These are phyloP conservation scores for Babesia bigemina DNA, from an alignment of 169 alveolate species.

Conservation along the genomic window DNA sequence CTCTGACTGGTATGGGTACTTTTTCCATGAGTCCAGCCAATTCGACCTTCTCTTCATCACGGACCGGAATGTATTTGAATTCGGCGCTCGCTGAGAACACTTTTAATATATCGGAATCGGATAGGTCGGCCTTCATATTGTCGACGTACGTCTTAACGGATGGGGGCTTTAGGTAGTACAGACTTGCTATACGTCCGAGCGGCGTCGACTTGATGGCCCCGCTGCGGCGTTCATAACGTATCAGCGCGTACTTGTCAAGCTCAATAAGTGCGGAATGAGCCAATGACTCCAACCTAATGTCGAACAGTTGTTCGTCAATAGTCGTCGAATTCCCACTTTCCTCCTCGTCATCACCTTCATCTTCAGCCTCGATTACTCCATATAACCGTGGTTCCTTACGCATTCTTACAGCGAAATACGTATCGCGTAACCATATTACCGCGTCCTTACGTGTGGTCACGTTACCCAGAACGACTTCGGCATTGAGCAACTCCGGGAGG, in stretches of 20 bases:
- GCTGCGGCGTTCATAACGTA: conserved; percentile 91
- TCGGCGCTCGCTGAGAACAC: conserved; percentile 95
- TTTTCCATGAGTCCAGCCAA: conserved; percentile 91
- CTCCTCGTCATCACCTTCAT: conserved; percentile 15
- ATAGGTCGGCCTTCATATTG: conserved; percentile 84
- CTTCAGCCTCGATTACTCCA: conserved; percentile 37
- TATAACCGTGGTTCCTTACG: conserved; percentile 88
- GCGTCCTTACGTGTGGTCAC: conserved; percentile 93
- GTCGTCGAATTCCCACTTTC: not conserved
- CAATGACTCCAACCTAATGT: conserved; percentile 41
- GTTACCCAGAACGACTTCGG: conserved; percentile 97
- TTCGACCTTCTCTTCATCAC: conserved; percentile 97
- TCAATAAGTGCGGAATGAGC: conserved; percentile 90
- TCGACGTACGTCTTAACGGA: conserved; percentile 94
- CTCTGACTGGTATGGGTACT: conserved; percentile 91
- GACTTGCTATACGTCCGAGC: conserved; percentile 97
- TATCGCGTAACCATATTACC: conserved; percentile 95
- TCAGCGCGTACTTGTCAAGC: conserved; percentile 90
- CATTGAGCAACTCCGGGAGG: conserved; percentile 96
- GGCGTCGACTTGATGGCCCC: conserved; percentile 93
- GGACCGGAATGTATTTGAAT: conserved; percentile 94
- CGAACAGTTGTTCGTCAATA: conserved; percentile 40
- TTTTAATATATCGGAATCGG: conserved; percentile 93
- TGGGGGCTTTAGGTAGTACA: conserved; percentile 93
- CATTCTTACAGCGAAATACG: conserved; percentile 96